Conservation (phyloP, 2,329 filamentous ascomycete genomes). For the Cadophora gregata region DNA sequence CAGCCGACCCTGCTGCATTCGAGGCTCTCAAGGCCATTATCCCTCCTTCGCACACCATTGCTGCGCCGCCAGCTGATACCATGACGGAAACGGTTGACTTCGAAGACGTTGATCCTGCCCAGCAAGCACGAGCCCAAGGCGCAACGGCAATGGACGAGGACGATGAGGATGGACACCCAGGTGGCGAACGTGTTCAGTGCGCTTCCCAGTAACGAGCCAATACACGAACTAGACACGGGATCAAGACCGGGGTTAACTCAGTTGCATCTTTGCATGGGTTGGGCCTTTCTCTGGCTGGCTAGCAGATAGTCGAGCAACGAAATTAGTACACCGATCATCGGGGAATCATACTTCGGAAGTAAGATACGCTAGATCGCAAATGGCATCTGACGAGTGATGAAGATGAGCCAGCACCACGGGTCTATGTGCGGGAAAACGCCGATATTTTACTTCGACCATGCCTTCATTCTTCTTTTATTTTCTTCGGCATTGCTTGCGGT, state of each 20-base stretch:
- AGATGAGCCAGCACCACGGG: conserved; percentile 10
- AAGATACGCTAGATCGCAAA: conserved; percentile 19
- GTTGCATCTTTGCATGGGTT: conserved; percentile 31
- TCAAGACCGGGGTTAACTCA: conserved; percentile 18
- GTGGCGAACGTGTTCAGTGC: conserved; percentile 82
- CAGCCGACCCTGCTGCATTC: conserved; percentile 70
- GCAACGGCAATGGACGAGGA: conserved; percentile 74
- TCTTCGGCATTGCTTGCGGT: conserved; percentile 15
- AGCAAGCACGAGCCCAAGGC: conserved; percentile 71
- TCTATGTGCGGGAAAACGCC: not conserved
- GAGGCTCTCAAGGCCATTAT: conserved; percentile 83
- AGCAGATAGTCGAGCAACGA: conserved; percentile 8
- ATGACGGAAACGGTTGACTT: conserved; percentile 92
- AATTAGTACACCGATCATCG: not conserved
- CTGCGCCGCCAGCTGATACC: conserved; percentile 75
- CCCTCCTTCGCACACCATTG: conserved; percentile 67
- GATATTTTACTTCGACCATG: not conserved
- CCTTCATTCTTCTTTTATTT: not conserved
- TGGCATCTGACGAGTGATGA: conserved; percentile 29
- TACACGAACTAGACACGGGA: not conserved
- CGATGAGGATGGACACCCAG: conserved; percentile 74
- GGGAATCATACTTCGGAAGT: not conserved
- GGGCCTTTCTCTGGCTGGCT: conserved; percentile 23
- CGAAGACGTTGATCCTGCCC: conserved; percentile 79
- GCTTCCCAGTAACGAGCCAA: conserved; percentile 73